phyloP scores from a whole-genome alignment of 352 stramenopile species.

The Phytopythium sindhum region DNA sequence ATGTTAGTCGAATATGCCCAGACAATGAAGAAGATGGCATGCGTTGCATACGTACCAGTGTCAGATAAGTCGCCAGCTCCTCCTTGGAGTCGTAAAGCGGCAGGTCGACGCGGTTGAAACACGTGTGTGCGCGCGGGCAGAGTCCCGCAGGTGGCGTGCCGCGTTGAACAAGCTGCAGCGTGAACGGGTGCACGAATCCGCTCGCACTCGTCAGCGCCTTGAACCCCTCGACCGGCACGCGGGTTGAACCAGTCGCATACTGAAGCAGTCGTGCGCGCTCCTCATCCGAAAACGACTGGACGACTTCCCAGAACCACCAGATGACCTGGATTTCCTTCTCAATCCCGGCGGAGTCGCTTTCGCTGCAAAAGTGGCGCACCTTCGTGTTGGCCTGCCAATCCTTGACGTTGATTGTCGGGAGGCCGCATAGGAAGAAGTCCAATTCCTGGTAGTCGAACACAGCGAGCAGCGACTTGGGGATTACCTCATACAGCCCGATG shows the following conservation, averaged over 20 bases:
- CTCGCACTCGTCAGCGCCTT: constrained; percentile 75
- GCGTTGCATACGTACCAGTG: constrained; percentile 59
- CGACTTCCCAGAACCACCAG: constrained; percentile 90
- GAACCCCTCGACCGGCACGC: constrained; percentile 89
- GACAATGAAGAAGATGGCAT: constrained; percentile 11
- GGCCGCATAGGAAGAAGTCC: constrained; percentile 90
- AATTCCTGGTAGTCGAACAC: constrained; percentile 96
- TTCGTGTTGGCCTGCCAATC: constrained; percentile 87
- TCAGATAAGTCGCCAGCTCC: constrained; percentile 84
- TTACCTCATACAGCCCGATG: constrained; percentile 91
- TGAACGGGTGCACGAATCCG: constrained; percentile 79
- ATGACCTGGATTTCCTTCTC: constrained; percentile 65
- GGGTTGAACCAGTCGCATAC: constrained; percentile 96
- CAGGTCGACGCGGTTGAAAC: constrained; percentile 88
- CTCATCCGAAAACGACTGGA: constrained; percentile 84
- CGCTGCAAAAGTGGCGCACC: constrained; percentile 34
- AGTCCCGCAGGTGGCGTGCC: constrained; percentile 48
- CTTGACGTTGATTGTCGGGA: constrained; percentile 79
- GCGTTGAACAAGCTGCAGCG: constrained; percentile 58
- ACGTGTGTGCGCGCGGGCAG: constrained; percentile 83
- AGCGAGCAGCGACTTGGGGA: constrained; percentile 85
- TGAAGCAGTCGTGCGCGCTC: constrained; percentile 96
- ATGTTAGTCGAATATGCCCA: constrained; percentile 1
- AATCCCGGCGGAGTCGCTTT: constrained; percentile 49
- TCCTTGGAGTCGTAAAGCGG: constrained; percentile 75